A percentile compares a stretch with the other conserved stretches of the same genome.
Conservation (phyloP, 2,329 filamentous ascomycete species). For the Massarina eburnea region DNA sequence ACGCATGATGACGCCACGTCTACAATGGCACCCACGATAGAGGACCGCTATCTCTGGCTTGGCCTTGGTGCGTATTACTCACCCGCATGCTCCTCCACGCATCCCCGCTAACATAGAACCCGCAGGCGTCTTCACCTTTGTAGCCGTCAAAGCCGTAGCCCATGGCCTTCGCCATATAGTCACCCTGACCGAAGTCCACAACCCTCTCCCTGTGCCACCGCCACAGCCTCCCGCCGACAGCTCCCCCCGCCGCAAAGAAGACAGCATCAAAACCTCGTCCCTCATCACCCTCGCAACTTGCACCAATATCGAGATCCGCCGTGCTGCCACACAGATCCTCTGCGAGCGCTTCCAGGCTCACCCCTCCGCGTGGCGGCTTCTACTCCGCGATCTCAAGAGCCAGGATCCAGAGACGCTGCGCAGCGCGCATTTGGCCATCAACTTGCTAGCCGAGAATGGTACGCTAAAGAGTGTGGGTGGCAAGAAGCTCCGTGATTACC, state of each 20-base stretch:
- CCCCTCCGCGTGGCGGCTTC: slow-evolving; percentile 13
- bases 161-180: slow-evolving; percentile 62
- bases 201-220: slow-evolving; percentile 65
- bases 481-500: neutral
- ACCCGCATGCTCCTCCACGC: neutral
- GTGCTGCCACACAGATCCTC: slow-evolving; percentile 41
- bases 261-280: slow-evolving; percentile 45
- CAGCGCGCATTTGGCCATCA: slow-evolving; percentile 28
- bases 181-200: slow-evolving; percentile 67
- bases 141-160: slow-evolving; percentile 60
- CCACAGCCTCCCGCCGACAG: slow-evolving; percentile 23
- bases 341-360: slow-evolving; percentile 38
- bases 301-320: slow-evolving; percentile 48
- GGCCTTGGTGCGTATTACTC: slow-evolving; percentile 40
- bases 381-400: slow-evolving; percentile 30
- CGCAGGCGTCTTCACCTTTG: slow-evolving; percentile 58
- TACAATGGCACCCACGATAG: slow-evolving; percentile 39
- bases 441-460: slow-evolving; percentile 28
- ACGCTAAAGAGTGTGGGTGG: slow-evolving; percentile 8
- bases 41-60: slow-evolving; percentile 52
- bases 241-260: slow-evolving; percentile 61
- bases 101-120: neutral
- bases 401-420: slow-evolving; percentile 17
- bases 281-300: slow-evolving; percentile 45
- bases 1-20: slow-evolving; percentile 15